Conservation (phyloP, 768 basidiomycete species). For the Naganishia randhawae region DNA sequence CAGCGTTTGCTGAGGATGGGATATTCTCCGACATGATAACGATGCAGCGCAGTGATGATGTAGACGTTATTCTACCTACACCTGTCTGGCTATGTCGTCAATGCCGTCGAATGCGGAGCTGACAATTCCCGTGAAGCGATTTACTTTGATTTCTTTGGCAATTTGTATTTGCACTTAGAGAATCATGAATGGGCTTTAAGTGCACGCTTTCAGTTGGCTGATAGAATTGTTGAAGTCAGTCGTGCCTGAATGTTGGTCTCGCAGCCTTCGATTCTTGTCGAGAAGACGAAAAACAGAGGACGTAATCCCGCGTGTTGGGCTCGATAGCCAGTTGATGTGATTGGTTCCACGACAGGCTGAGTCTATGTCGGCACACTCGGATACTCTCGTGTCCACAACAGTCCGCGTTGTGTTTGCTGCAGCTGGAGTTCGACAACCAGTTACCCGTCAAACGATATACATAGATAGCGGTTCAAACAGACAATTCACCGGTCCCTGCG, state of each 20-base stretch:
- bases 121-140: not conserved
- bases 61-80: not conserved
- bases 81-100: not conserved
- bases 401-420: too few species aligned
- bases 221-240: not conserved
- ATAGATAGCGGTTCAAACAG: too few species aligned
- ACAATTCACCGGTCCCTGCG: too few species aligned
- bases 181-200: not conserved
- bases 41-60: not conserved
- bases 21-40: not conserved
- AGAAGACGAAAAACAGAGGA: not conserved
- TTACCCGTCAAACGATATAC: too few species aligned
- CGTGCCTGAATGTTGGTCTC: not conserved
- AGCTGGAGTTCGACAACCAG: too few species aligned
- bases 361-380: too few species aligned
- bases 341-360: too few species aligned
- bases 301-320: not conserved
- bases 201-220: not conserved
- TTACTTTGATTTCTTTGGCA: not conserved
- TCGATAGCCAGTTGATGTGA: not conserved
- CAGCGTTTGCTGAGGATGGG: not conserved
- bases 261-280: not conserved
- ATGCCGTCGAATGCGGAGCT: not conserved
- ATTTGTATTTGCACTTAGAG: not conserved
- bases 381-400: too few species aligned